A percentile compares a stretch with the other conserved stretches of the same genome.
Conservation (phyloP, 2,329 filamentous ascomycete genomes). For the Xylariales sp. region DNA sequence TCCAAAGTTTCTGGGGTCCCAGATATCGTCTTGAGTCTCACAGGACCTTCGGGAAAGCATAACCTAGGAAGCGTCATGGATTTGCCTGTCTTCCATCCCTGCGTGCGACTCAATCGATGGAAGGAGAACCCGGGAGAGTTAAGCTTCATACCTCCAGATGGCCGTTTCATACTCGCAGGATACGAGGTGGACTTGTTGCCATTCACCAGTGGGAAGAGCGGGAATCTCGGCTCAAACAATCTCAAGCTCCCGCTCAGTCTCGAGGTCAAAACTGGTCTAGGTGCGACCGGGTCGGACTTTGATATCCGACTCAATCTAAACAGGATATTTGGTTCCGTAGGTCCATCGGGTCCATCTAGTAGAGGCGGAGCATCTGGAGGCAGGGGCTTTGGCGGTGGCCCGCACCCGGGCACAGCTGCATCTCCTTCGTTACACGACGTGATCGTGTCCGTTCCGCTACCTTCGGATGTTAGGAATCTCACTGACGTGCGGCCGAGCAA, state of each 20-base stretch:
- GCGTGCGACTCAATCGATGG: conserved; percentile 87
- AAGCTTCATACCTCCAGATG: conserved; percentile 95
- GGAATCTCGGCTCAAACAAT: conserved; percentile 52
- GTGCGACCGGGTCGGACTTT: conserved; percentile 73
- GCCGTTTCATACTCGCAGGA: conserved; percentile 85
- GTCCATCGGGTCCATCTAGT: conserved; percentile 36
- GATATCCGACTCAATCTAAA: conserved; percentile 75
- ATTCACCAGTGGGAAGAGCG: conserved; percentile 53
- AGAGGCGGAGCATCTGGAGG: conserved; percentile 35
- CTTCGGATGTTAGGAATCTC: conserved; percentile 73
- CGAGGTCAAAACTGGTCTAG: conserved; percentile 77
- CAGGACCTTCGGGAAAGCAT: conserved; percentile 75
- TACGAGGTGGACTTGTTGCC: conserved; percentile 92
- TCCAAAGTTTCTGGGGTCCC: conserved; percentile 92
- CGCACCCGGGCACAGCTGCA: conserved; percentile 49
- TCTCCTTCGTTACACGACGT: conserved; percentile 70
- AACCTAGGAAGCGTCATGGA: conserved; percentile 72
- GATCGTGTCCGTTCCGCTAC: conserved; percentile 72
- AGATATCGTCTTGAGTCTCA: conserved; percentile 77
- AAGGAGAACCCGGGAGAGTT: conserved; percentile 82
- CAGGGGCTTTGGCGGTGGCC: conserved; percentile 39
- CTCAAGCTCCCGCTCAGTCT: conserved; percentile 78
- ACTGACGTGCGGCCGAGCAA: conserved; percentile 74
- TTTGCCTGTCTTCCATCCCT: conserved; percentile 92
- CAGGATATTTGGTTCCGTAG: conserved; percentile 51